These are phyloP conservation scores for Globisporangium uncinulatum DNA, from an alignment of 352 stramenopile species.

Conservation along the genomic window DNA sequence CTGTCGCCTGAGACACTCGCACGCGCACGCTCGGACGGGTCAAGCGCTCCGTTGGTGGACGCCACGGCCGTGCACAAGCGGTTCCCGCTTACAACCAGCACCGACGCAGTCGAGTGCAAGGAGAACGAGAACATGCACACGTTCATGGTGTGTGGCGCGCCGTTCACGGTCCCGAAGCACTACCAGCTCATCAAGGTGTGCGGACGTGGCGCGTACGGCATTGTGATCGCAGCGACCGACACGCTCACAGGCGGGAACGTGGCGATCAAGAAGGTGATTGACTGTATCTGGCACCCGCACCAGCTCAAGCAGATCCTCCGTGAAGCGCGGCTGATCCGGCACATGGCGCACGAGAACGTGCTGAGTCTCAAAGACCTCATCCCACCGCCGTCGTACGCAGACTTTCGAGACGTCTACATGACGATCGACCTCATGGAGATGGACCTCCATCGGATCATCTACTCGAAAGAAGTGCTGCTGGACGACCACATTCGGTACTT, in stretches of 20 bases:
- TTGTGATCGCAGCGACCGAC: slow-evolving; percentile 87
- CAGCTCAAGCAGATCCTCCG: slow-evolving; percentile 87
- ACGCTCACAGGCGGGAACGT: slow-evolving; percentile 76
- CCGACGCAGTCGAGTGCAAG: slow-evolving; percentile 70
- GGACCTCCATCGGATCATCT: slow-evolving; percentile 91
- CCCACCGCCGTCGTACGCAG: slow-evolving; percentile 70
- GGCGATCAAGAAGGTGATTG: slow-evolving; percentile 90
- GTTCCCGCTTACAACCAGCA: slow-evolving; percentile 24
- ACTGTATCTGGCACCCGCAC: slow-evolving; percentile 87
- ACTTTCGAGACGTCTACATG: slow-evolving; percentile 89
- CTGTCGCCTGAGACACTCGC: slow-evolving; percentile 52
- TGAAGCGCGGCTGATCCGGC: slow-evolving; percentile 79
- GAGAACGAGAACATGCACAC: slow-evolving; percentile 86
- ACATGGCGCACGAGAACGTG: slow-evolving; percentile 84
- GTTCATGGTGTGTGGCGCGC: slow-evolving; percentile 86
- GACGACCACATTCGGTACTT: slow-evolving; percentile 94
- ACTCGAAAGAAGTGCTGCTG: slow-evolving; percentile 88
- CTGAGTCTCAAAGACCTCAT: slow-evolving; percentile 83
- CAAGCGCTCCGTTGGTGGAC: slow-evolving; percentile 22
- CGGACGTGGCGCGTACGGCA: slow-evolving; percentile 82
- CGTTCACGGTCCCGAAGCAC: slow-evolving; percentile 80
- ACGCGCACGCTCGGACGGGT: slow-evolving; percentile 52
- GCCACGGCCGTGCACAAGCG: slow-evolving; percentile 30
- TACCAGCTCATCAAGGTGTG: slow-evolving; percentile 89
- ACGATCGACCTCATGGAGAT: slow-evolving; percentile 92